Evolutionary conservation across 2,329 filamentous ascomycete genomes (phyloP), one percentile per base, ranked within the genome.

Genomic region (Cadophora sp.): DNA sequence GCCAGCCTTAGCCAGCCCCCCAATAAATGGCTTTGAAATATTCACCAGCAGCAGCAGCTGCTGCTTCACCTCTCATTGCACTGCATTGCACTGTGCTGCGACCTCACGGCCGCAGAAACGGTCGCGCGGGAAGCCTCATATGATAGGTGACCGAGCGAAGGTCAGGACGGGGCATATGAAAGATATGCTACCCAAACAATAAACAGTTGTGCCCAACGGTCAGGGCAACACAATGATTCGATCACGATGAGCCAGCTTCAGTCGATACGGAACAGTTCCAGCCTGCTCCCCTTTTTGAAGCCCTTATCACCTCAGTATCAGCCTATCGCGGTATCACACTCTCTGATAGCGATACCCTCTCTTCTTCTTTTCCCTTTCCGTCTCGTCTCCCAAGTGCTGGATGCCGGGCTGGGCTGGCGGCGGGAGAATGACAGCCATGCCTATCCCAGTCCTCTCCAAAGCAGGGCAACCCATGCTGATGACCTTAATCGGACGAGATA

Each of bases 401-500:
- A 53, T 59, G 31, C 55, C 12, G 53, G 61, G 31, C 46, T 63
- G 53, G 61, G 31, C 46, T 63, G 61, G 11, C 61, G 31, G 61
- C 48, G 61, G 55, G 55, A 59, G 55, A 59, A 59, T 37, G 31
- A 24, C 55, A 59, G 26, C 59, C 59, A 62, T 62, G 37, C 37
- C 22, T 11, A 43, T 48, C 43, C 43, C 43, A 48, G 43, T 46
- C 29, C n/a, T 29, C 48, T 64, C 31, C 19, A 62, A 68, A 68
- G 68, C 69, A 70, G 71, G 53, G 50, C 48, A 51, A 71, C 46
- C 70, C 70, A 58, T 62, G 68, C 60, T 34, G 27, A 16, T 51
- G 63, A 71, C 71, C 70, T 73, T 73, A 74, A 70, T 71, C 68
- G 72, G 64, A 71, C 69, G 67, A 60, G 65, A 66, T 68, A 70